Evolutionary conservation across 176 grass and related monocot species (phyloP).

Genomic region (Cenchrus americanus): DNA sequence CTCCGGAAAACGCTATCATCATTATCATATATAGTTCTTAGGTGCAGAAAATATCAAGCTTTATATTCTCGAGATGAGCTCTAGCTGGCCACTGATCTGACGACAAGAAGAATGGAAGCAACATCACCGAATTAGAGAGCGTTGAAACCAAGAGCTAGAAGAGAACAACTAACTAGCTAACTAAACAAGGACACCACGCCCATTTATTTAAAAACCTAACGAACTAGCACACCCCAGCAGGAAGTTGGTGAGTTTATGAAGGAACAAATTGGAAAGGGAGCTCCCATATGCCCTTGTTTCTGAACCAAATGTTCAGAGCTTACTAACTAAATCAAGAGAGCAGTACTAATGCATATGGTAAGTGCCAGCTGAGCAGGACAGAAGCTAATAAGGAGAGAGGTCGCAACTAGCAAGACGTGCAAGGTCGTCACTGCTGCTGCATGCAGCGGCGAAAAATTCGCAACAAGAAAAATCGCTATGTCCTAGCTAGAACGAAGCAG

Average conservation of each 20-base stretch:
- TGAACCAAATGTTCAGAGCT: neutral
- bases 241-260: neutral
- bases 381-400: neutral
- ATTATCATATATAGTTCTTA: neutral
- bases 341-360: neutral
- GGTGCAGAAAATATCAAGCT: neutral
- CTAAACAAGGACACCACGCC: slow-evolving; percentile 10
- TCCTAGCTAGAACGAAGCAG: neutral
- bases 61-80: neutral
- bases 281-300: neutral
- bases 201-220: neutral
- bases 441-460: neutral
- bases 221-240: neutral
- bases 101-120: neutral
- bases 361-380: neutral
- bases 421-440: no score
- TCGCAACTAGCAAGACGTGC: neutral
- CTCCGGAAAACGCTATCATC: neutral
- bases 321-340: neutral
- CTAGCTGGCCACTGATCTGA: neutral
- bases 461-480: neutral
- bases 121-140: neutral
- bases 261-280: neutral
- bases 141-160: slow-evolving; percentile 25
- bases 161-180: neutral